Evolutionary conservation across 345 rosid species (phyloP).

Genomic region (Abelmoschus esculentus): DNA sequence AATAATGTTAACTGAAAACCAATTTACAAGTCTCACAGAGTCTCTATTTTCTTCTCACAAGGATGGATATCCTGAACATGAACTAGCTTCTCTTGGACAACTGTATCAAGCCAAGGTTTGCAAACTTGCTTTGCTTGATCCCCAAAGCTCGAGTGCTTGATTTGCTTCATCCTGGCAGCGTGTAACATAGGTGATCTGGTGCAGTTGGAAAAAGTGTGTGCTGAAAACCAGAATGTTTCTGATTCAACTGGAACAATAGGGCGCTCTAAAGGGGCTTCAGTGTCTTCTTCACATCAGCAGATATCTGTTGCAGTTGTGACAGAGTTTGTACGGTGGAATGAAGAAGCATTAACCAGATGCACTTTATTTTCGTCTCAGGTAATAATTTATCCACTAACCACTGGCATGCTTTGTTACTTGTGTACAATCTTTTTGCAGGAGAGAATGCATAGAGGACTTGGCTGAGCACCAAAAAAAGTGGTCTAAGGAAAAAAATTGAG

Average conservation of each 20-base stretch:
- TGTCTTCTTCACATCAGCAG: slow-evolving; percentile 79
- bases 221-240: slow-evolving; percentile 66
- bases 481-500: not conserved
- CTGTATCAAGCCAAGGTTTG: slow-evolving; percentile 81
- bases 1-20: not conserved
- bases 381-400: slow-evolving; percentile 15
- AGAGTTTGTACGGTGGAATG: too few relatives aligned
- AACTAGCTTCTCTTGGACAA: slow-evolving; percentile 87
- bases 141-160: too few relatives aligned
- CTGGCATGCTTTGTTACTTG: slow-evolving; percentile 5
- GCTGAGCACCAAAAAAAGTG: not conserved
- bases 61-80: slow-evolving; percentile 96
- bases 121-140: too few relatives aligned
- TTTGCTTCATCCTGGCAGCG: not conserved
- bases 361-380: slow-evolving; percentile 86
- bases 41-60: slow-evolving; percentile 86
- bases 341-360: slow-evolving; percentile 96
- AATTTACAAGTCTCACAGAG: slow-evolving; percentile 72
- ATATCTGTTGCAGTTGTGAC: too few relatives aligned
- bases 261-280: slow-evolving; percentile 81
- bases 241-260: slow-evolving; percentile 90
- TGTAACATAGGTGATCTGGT: slow-evolving; percentile 16
- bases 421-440: not conserved
- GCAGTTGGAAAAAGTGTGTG: slow-evolving; percentile 88
- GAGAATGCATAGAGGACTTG: not conserved